Base-by-base conservation (phyloP, 1,284 basidiomycete species). In the Neonothopanus nambi region DNA sequence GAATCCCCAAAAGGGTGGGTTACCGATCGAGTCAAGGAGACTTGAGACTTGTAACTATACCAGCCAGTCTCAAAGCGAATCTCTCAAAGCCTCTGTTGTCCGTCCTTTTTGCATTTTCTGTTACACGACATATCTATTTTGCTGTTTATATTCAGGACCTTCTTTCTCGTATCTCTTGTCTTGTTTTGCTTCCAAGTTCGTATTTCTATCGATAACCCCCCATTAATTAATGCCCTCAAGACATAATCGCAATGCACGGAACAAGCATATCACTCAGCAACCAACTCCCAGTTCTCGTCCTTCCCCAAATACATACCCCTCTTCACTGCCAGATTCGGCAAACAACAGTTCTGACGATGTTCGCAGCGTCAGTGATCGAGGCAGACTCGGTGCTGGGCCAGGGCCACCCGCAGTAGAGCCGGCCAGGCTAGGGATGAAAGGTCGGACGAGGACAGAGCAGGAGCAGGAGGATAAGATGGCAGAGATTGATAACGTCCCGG, bases 161-260 rank as follows among this genome's bases (percentile, higher is more conserved):
- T 33, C 30, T 26, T 42, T 21, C 30, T 45, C 51, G 21, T 38
- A 51, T 30, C 36, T 24, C 21, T 47, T 55, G 46, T 37, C 43
- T 39, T 39, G 20, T 53, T 46, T 43, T 33, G 33, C 28, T 35
- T 46, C 20, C 49, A 45, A 44, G 6, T 24, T 24, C 24, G 36
- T 40, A 46, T 28, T 40, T 28, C 35, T 20, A 23, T 52, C 45
- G 20, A 47, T 39, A 21, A 21, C 18, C 9, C 15, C n/a, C 5
- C 26, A 26, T 41, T 45, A 46, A 46, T 55, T 55, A 47, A 55
- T 55, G 54, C 54, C 54, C 54, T 51, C 54, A 50, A 55, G 54
- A 51, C 37, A 51, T 35, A 42, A 40, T 40, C 41, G 54, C 37
- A 55, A 55, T 55, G 48, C 42, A 30, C 54, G 54, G 24, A 51